These are phyloP conservation scores for Baeospora myosura DNA, from an alignment of 1,284 basidiomycete species.

Conservation along the genomic window DNA sequence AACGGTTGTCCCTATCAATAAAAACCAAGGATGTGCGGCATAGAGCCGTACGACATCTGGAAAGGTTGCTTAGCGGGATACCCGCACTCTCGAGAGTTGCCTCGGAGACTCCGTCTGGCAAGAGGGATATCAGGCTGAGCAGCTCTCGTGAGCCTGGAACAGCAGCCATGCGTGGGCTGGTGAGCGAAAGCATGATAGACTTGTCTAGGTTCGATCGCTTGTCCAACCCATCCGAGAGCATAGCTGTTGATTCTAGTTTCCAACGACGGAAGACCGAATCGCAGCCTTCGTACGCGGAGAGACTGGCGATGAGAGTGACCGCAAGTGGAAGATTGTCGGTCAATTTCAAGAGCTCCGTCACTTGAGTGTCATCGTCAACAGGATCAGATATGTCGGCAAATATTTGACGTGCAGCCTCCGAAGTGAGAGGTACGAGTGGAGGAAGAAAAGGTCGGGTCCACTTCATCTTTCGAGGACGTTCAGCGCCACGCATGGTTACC, in stretches of 20 bases:
- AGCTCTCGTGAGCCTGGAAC: no score
- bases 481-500: neutral
- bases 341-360: neutral
- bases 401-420: neutral
- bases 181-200: neutral
- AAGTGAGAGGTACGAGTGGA: neutral
- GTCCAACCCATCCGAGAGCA: neutral
- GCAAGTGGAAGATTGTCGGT: neutral
- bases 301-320: neutral
- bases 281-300: no score
- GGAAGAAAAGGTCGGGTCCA: constrained; percentile 7
- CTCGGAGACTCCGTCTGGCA: neutral
- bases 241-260: neutral
- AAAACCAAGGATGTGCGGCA: neutral
- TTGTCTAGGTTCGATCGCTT: neutral
- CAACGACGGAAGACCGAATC: no score
- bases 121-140: neutral
- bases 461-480: constrained; percentile 3
- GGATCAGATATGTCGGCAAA: neutral
- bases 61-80: neutral
- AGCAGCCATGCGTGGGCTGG: neutral
- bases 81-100: neutral
- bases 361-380: neutral
- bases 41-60: neutral
- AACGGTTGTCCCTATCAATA: neutral